Percentiles rank a stretch among this genome's conserved stretches.
Conservation (phyloP, 371 early-diverging fungal genomes). For the Dipsacomyces acuminosporus region DNA sequence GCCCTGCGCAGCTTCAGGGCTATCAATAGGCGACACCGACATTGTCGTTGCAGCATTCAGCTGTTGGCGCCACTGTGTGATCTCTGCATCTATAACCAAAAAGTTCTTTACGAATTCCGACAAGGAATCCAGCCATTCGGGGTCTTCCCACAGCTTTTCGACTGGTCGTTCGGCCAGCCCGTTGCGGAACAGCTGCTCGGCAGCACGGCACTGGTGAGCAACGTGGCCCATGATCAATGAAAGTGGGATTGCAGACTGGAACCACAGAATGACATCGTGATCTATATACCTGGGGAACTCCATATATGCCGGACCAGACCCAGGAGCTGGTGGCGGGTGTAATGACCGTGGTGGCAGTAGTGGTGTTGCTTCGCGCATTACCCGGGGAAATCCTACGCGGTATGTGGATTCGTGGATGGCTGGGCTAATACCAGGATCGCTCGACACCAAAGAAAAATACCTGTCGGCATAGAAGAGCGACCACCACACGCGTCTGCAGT, state of each 20-base stretch:
- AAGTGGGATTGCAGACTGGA: slow-evolving; percentile 44
- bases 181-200: slow-evolving; percentile 43
- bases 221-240: slow-evolving; percentile 48
- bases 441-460: slow-evolving; percentile 46
- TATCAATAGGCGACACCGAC: slow-evolving; percentile 13
- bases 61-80: slow-evolving; percentile 47
- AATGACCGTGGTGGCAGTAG: slow-evolving; percentile 15
- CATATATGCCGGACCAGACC: slow-evolving; percentile 7
- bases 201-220: slow-evolving; percentile 44
- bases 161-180: slow-evolving; percentile 37
- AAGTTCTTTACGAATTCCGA: slow-evolving; percentile 43
- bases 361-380: slow-evolving; percentile 46
- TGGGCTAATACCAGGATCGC: slow-evolving; percentile 41
- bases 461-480: slow-evolving; percentile 47
- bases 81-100: slow-evolving; percentile 48
- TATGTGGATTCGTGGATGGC: slow-evolving; percentile 45
- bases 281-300: slow-evolving; percentile 46
- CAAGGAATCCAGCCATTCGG: slow-evolving; percentile 39
- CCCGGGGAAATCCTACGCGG: slow-evolving; percentile 44
- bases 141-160: slow-evolving; percentile 36
- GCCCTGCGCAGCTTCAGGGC: background rate
- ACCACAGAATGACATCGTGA: slow-evolving; percentile 48
- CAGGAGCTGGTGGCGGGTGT: slow-evolving; percentile 1
- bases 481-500: slow-evolving; percentile 50
- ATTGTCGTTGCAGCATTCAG: slow-evolving; percentile 36